Base-by-base conservation (phyloP, 2,329 filamentous ascomycete species). In the Apiospora saccharicola region DNA sequence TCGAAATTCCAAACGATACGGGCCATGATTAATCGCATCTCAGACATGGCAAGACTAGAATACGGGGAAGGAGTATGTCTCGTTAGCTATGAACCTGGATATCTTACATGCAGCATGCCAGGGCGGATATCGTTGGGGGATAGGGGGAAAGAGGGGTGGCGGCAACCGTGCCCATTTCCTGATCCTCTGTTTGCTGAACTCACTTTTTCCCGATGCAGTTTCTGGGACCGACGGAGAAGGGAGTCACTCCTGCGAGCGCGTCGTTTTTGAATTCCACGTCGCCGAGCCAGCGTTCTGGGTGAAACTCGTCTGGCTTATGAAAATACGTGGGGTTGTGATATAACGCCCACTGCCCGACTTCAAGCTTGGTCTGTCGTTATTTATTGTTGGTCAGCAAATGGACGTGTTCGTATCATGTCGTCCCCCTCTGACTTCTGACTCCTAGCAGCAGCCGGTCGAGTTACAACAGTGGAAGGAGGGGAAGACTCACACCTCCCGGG, bases 141-240 rank as follows among this genome's bases (percentile, higher is more conserved):
- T 4, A 37, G 34, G 34, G 34, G 34, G 34, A 7, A 7, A 37
- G 34, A 37, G 34, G 3, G 3, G 7, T 7, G 34, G 34, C 4
- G 34, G 34, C 7, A 37, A n/a, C 37, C 37, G 5, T 37, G 37
- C 7, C 37, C 37, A 37, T 37, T 37, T 37, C 5, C 37, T 10
- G 37, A 4, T 37, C 37, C 37, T 37, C 7, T 37, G 8, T 37
- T 37, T 37, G 37, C 37, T 37, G 37, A 37, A 34, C 68, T 37
- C 16, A 69, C 68, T 84, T 84, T 71, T 78, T 77, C 14, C 83
- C 83, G 47, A 85, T 77, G 68, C 83, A 85, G 64, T 82, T 83
- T n/a, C 83, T 73, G 37, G 83, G 81, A 2, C 83, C 82, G 1
- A 78, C 70, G 64, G 77, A 77, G 72, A 85, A 83, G 22, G 83